A percentile compares a stretch with the other conserved stretches of the same genome.
These are phyloP conservation scores for Stenogyne calaminthoides DNA, from an alignment of 305 asterid species.

Conservation along the genomic window DNA sequence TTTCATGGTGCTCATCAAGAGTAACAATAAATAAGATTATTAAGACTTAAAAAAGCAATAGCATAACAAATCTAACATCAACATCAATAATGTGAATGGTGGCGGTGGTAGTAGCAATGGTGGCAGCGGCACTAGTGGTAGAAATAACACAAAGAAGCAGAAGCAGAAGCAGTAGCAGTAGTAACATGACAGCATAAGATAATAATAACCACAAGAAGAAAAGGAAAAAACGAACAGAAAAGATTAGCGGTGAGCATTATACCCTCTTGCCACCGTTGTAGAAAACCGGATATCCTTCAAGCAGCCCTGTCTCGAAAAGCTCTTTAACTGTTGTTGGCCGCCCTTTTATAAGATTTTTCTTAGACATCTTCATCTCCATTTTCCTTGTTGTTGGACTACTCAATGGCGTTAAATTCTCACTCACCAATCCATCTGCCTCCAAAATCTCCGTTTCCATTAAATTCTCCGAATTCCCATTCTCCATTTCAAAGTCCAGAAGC, in stretches of 20 bases:
- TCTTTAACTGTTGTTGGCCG: slow-evolving; percentile 86
- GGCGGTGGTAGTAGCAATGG: background rate
- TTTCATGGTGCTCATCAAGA: background rate
- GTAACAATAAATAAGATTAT: background rate
- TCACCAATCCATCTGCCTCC: slow-evolving; percentile 51
- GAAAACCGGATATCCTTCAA: slow-evolving; percentile 97
- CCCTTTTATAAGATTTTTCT: slow-evolving; percentile 56
- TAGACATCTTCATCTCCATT: slow-evolving; percentile 72
- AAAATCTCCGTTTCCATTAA: slow-evolving; percentile 49
- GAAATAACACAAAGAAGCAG: background rate
- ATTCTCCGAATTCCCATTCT: slow-evolving; percentile 40
- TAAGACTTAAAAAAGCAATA: background rate
- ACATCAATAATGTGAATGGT: background rate
- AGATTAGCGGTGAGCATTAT: background rate
- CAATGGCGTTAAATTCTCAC: slow-evolving; percentile 32
- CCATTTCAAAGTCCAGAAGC: slow-evolving; percentile 40
- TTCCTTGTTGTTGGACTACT: slow-evolving; percentile 49
- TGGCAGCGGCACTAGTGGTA: background rate
- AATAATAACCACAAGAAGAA: background rate
- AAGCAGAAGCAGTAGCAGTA: background rate
- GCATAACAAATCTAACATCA: background rate
- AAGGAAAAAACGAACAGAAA: background rate
- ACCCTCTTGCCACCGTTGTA: slow-evolving; percentile 98
- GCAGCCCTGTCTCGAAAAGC: slow-evolving; percentile 91
- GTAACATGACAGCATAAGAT: background rate